Evolutionary conservation across 192 early-diverging fungal genomes (phyloP).

Genomic region (Podila horticola): DNA sequence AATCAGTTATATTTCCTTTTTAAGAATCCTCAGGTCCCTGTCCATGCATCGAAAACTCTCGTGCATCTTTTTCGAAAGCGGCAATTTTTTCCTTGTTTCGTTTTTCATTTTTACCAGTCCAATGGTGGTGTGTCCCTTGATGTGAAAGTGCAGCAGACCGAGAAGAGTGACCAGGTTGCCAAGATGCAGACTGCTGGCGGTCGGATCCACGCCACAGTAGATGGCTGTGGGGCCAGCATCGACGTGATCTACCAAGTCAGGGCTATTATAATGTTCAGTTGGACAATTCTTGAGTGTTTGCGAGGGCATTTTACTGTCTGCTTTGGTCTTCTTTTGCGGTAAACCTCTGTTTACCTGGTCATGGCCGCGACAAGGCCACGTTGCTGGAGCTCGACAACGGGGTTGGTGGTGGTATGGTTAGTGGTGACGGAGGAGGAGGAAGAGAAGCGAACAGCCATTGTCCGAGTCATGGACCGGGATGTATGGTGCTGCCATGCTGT

Average conservation of each 20-base stretch:
- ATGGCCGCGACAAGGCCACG: constrained; percentile 64
- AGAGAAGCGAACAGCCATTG: constrained; percentile 11
- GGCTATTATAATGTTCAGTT: constrained; percentile 21
- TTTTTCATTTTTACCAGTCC: constrained; percentile 70
- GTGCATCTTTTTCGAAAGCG: too few species aligned
- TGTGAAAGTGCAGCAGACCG: constrained; percentile 87
- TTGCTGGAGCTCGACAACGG: constrained; percentile 52
- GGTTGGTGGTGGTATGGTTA: constrained; percentile 19
- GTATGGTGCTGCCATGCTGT: constrained; percentile 4
- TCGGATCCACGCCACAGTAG: constrained; percentile 96
- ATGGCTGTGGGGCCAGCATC: constrained; percentile 61
- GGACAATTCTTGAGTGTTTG: background rate
- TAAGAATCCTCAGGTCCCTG: too few species aligned
- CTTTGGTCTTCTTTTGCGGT: background rate
- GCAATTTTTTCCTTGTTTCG: too few species aligned
- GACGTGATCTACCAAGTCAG: constrained; percentile 57
- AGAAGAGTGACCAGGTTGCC: constrained; percentile 91
- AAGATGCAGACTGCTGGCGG: constrained; percentile 88
- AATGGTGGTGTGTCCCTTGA: constrained; percentile 82
- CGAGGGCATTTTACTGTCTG: background rate
- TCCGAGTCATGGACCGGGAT: background rate
- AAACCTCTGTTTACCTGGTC: constrained; percentile 55
- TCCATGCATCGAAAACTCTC: too few species aligned
- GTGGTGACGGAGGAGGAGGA: constrained; percentile 4
- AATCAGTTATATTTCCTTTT: background rate